These are phyloP conservation scores for Ceratocystis smalleyi DNA, from an alignment of 2,329 filamentous ascomycete genomes.

Conservation along the genomic window DNA sequence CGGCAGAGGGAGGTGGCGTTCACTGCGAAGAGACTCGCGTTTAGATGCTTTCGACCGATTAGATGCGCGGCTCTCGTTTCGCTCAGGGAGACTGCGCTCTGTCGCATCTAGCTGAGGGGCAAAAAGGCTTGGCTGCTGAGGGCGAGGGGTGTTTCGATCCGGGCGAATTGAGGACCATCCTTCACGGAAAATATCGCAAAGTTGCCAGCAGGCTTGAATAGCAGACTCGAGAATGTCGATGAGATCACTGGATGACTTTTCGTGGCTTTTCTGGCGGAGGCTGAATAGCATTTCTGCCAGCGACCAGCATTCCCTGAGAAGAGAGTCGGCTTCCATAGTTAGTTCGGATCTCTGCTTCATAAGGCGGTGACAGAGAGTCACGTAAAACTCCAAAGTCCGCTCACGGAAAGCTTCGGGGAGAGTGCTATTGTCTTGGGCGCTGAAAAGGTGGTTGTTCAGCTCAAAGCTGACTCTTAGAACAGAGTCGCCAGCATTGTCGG, in stretches of 20 bases:
- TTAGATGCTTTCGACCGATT: constrained; percentile 38
- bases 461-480: constrained; percentile 86
- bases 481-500: constrained; percentile 68
- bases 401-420: constrained; percentile 79
- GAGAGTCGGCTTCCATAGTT: constrained; percentile 65
- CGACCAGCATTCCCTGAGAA: constrained; percentile 76
- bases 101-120: constrained; percentile 31
- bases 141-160: constrained; percentile 70
- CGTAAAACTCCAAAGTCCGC: constrained; percentile 83
- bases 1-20: constrained; percentile 31
- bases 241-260: constrained; percentile 52
- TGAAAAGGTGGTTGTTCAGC: constrained; percentile 88
- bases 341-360: constrained; percentile 82
- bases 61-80: constrained; percentile 31
- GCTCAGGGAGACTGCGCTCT: constrained; percentile 8
- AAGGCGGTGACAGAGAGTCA: constrained; percentile 82
- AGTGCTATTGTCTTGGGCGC: constrained; percentile 64
- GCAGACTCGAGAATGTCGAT: constrained; percentile 66
- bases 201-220: constrained; percentile 85
- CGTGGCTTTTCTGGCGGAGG: constrained; percentile 58
- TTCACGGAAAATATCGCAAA: constrained; percentile 83
- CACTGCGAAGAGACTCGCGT: constrained; percentile 29
- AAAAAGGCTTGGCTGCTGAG: constrained; percentile 61
- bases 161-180: constrained; percentile 82
- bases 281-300: constrained; percentile 88